These are phyloP conservation scores for Pyrenophora seminiperda DNA, from an alignment of 2,329 filamentous ascomycete genomes.

Conservation along the genomic window DNA sequence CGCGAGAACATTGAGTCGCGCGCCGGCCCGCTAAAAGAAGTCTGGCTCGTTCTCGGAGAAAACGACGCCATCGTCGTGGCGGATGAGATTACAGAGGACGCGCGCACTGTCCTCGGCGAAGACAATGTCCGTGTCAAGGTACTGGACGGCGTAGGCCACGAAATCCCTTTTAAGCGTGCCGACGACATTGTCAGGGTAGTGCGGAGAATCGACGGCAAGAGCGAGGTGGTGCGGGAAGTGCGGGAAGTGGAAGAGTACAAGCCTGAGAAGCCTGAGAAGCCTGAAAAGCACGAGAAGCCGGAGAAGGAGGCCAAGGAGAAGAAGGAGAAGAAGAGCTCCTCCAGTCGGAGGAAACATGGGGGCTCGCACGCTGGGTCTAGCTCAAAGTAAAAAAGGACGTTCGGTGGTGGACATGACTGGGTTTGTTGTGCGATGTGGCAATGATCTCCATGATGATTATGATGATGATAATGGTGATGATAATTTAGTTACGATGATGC, in stretches of 20 bases:
- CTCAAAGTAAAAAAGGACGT: constrained; percentile 6
- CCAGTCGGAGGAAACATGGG: constrained; percentile 16
- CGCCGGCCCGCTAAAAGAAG: constrained; percentile 53
- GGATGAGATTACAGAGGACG: constrained; percentile 68
- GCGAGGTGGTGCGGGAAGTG: constrained; percentile 3
- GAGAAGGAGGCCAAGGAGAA: constrained; percentile 9
- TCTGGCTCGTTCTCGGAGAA: constrained; percentile 69
- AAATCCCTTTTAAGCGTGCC: constrained; percentile 68
- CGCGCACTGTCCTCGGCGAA: constrained; percentile 60
- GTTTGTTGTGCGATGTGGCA: too few relatives aligned
- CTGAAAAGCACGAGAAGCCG: neutral
- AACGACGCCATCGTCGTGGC: constrained; percentile 70
- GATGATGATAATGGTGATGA: too few relatives aligned
- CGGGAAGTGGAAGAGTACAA: constrained; percentile 3
- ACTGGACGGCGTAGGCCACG: constrained; percentile 67
- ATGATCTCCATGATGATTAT: too few relatives aligned
- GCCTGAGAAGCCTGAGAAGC: constrained; percentile 1
- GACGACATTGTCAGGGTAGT: constrained; percentile 58
- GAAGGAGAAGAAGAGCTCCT: constrained; percentile 14
- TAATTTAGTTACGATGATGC: too few relatives aligned
- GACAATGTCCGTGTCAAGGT: constrained; percentile 63
- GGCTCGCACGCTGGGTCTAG: constrained; percentile 13
- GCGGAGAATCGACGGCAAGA: constrained; percentile 9
- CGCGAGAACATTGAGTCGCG: constrained; percentile 46
- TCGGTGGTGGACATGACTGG: too few relatives aligned